Evolutionary conservation across 805 yeast species (phyloP).

Genomic region (Candida khao-thaluensis): DNA sequence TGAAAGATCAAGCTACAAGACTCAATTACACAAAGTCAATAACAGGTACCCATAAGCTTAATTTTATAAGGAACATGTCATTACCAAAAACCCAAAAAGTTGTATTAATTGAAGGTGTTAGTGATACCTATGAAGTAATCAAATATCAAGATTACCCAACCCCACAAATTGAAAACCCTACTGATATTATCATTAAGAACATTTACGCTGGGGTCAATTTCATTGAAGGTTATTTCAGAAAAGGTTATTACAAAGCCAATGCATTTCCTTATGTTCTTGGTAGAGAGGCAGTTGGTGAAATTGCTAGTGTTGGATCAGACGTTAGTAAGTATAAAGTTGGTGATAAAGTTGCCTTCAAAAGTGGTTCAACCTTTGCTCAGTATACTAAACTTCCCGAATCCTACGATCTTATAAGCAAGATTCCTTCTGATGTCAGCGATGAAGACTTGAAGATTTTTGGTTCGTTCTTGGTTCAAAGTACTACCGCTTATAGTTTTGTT

Average conservation of each 20-base stretch:
- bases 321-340: conserved; percentile 61
- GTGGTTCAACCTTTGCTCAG: conserved; percentile 64
- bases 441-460: conserved; percentile 55
- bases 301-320: conserved; percentile 60
- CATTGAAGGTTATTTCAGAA: conserved; percentile 81
- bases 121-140: conserved; percentile 57
- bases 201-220: conserved; percentile 77
- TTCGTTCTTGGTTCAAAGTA: conserved; percentile 64
- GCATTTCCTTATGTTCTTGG: conserved; percentile 65
- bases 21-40: too few species aligned
- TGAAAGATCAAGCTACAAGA: too few species aligned
- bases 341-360: conserved; percentile 64
- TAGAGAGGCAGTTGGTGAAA: conserved; percentile 69
- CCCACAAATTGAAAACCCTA: conserved; percentile 51
- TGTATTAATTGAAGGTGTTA: conserved; percentile 49
- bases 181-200: conserved; percentile 69
- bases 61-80: too few species aligned
- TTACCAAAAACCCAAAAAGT: conserved; percentile 60
- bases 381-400: conserved; percentile 52
- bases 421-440: conserved; percentile 50
- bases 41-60: too few species aligned
- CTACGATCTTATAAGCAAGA: conserved; percentile 39
- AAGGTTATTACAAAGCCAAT: conserved; percentile 63
- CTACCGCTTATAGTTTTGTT: conserved; percentile 75
- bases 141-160: conserved; percentile 56